A percentile compares a stretch with the other conserved stretches of the same genome.
phyloP scores from a whole-genome alignment of 768 basidiomycete species.

The Peribolospora baueri region DNA sequence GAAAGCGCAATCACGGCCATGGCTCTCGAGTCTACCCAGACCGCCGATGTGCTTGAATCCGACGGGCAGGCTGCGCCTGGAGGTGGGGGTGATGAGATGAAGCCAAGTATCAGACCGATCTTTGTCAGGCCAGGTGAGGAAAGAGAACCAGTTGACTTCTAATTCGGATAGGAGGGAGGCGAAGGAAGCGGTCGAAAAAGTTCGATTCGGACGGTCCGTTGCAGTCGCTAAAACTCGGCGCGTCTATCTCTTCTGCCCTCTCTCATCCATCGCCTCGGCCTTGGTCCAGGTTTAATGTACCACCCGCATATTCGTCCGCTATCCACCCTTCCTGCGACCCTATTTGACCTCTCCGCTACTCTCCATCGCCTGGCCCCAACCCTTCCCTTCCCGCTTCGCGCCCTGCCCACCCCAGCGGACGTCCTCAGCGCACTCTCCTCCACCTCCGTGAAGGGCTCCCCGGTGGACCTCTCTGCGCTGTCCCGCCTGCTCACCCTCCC shows the following conservation, averaged over 20 bases:
- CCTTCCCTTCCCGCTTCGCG: conserved; percentile 20
- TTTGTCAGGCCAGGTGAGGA: conserved; percentile 69
- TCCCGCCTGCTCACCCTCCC: conserved; percentile 52
- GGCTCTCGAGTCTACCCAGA: too few species aligned
- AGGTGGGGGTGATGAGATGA: conserved; percentile 2
- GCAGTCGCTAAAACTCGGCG: background rate
- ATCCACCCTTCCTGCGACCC: conserved; percentile 55
- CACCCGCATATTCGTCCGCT: conserved; percentile 83
- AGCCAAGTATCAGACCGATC: conserved; percentile 35
- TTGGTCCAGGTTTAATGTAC: conserved; percentile 58
- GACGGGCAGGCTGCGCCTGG: background rate
- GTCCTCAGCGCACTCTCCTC: conserved; percentile 33
- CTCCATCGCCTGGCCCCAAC: conserved; percentile 32
- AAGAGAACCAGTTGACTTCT: too few species aligned
- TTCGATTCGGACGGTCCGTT: conserved; percentile 1
- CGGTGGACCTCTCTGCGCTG: conserved; percentile 23
- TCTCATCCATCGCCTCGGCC: background rate
- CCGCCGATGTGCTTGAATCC: background rate
- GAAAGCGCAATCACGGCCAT: conserved; percentile 33
- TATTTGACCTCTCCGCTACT: conserved; percentile 55
- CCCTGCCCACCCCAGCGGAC: conserved; percentile 38
- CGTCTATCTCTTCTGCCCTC: background rate
- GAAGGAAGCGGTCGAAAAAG: too few species aligned
- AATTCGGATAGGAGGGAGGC: too few species aligned
- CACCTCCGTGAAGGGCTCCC: conserved; percentile 10